phyloP scores from a whole-genome alignment of 352 stramenopile species.

The Phytophthora sansomeana region DNA sequence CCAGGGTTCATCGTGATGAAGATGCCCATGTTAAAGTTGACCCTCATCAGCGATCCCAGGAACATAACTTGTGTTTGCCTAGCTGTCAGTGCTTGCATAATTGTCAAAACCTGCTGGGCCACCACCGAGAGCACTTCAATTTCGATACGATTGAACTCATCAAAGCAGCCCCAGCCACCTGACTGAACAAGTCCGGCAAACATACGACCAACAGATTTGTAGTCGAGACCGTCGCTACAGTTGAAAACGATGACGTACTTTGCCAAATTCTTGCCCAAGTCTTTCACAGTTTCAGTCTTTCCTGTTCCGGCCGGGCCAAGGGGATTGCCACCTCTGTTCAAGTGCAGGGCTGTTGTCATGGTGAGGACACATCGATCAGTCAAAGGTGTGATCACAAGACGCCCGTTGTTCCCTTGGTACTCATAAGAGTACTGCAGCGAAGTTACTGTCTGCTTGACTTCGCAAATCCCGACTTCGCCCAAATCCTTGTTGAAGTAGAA shows the following conservation, averaged over 20 bases:
- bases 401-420: slow-evolving; percentile 89
- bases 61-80: slow-evolving; percentile 86
- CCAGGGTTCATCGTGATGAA: slow-evolving; percentile 95
- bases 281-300: slow-evolving; percentile 96
- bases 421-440: slow-evolving; percentile 89
- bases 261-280: slow-evolving; percentile 94
- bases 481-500: slow-evolving; percentile 91
- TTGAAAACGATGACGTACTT: slow-evolving; percentile 97
- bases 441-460: slow-evolving; percentile 89
- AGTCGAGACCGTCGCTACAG: slow-evolving; percentile 94
- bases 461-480: slow-evolving; percentile 82
- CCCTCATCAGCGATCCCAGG: slow-evolving; percentile 85
- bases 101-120: slow-evolving; percentile 91
- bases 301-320: slow-evolving; percentile 92
- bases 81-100: slow-evolving; percentile 87
- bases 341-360: slow-evolving; percentile 92
- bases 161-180: slow-evolving; percentile 94
- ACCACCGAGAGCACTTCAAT: slow-evolving; percentile 96
- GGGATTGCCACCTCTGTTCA: slow-evolving; percentile 93
- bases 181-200: slow-evolving; percentile 94
- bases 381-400: slow-evolving; percentile 93
- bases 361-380: slow-evolving; percentile 94
- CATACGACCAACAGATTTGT: slow-evolving; percentile 94
- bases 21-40: slow-evolving; percentile 92
- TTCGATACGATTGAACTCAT: slow-evolving; percentile 97